Conservation (phyloP, 108 stramenopile genomes). For the Nitzschia palea region DNA sequence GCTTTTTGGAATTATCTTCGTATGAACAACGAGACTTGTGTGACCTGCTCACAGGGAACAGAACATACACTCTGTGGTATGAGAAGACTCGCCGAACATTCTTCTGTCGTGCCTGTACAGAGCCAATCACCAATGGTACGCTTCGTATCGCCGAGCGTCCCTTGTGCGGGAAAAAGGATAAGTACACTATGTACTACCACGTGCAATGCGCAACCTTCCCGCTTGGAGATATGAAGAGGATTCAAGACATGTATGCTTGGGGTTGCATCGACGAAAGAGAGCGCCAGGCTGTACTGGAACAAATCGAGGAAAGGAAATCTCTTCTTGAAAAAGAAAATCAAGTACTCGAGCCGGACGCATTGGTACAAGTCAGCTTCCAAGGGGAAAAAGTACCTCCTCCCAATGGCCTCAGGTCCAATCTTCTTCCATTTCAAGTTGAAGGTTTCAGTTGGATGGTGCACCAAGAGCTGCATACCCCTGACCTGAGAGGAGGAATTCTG, state of each 20-base stretch:
- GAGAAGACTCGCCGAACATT: slow-evolving; percentile 67
- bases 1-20: background rate
- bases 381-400: slow-evolving; percentile 77
- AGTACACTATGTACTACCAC: slow-evolving; percentile 77
- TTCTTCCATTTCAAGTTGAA: slow-evolving; percentile 97
- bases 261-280: slow-evolving; percentile 51
- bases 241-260: slow-evolving; percentile 63
- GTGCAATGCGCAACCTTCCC: slow-evolving; percentile 67
- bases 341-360: slow-evolving; percentile 85
- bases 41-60: slow-evolving; percentile 4
- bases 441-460: slow-evolving; percentile 92
- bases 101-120: slow-evolving; percentile 80
- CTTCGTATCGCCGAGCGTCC: slow-evolving; percentile 73
- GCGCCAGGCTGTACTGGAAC: slow-evolving; percentile 31
- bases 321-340: slow-evolving; percentile 70
- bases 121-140: slow-evolving; percentile 53
- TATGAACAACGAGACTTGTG: background rate
- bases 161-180: slow-evolving; percentile 85
- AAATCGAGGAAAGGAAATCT: slow-evolving; percentile 51
- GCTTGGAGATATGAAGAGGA: slow-evolving; percentile 43
- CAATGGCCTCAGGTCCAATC: slow-evolving; percentile 64
- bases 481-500: slow-evolving; percentile 88
- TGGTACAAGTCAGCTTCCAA: slow-evolving; percentile 81
- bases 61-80: slow-evolving; percentile 58
- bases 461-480: slow-evolving; percentile 72